These are phyloP conservation scores for Clavaria fumosa DNA, from an alignment of 768 basidiomycete species.

Conservation along the genomic window DNA sequence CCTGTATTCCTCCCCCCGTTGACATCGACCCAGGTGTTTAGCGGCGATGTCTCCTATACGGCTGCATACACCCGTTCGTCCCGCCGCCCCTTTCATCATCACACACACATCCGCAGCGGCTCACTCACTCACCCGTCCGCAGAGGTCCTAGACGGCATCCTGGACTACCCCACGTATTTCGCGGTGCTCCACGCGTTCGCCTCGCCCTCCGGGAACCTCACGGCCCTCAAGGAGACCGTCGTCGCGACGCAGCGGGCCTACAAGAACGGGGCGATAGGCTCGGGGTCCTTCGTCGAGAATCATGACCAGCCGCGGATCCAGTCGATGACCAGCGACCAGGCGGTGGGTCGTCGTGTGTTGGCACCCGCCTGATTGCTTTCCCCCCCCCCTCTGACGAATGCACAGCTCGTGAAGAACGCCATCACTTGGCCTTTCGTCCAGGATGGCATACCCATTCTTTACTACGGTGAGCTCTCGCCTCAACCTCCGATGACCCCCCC, in stretches of 20 bases:
- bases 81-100: background rate
- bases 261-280: slow-evolving; percentile 22
- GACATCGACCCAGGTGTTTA: slow-evolving; percentile 14
- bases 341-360: slow-evolving; percentile 17
- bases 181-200: slow-evolving; percentile 36
- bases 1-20: slow-evolving; percentile 8
- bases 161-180: slow-evolving; percentile 46
- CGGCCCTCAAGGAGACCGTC: slow-evolving; percentile 14
- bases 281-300: slow-evolving; percentile 60
- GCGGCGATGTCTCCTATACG: slow-evolving; percentile 16
- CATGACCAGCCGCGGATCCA: slow-evolving; percentile 51
- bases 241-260: slow-evolving; percentile 28
- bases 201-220: slow-evolving; percentile 37
- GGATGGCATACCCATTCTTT: slow-evolving; percentile 56
- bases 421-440: slow-evolving; percentile 50
- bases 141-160: slow-evolving; percentile 39
- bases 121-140: background rate
- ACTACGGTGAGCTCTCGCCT: slow-evolving; percentile 44
- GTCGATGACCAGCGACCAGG: slow-evolving; percentile 31
- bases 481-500: background rate
- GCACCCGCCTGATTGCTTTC: background rate
- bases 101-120: too few relatives aligned
- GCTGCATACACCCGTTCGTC: slow-evolving; percentile 25
- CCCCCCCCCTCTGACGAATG: background rate
- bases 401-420: slow-evolving; percentile 31